Conservation (phyloP, 306 rosid species). For the Boehmeria nivea region DNA sequence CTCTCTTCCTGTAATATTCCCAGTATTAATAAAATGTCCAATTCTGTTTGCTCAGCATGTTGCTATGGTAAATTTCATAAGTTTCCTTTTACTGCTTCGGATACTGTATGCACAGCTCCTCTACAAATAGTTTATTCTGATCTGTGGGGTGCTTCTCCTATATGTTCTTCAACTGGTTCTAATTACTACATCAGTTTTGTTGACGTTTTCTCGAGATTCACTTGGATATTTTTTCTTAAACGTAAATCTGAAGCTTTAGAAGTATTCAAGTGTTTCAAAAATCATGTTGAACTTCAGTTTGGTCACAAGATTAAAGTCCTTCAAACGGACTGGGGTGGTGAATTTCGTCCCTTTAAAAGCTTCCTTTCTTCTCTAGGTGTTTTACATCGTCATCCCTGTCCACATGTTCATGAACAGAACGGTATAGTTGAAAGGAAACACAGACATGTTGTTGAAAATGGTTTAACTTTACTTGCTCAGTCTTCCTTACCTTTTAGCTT, state of each 20-base stretch:
- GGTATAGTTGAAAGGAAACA: conserved; percentile 13
- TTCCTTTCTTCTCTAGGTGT: background rate
- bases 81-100: background rate
- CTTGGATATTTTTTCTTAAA: background rate
- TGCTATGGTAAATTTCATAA: background rate
- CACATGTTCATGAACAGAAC: background rate
- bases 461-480: background rate
- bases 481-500: background rate
- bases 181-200: background rate
- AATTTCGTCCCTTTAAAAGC: background rate
- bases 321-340: background rate
- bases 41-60: background rate
- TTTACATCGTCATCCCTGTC: background rate
- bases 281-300: background rate
- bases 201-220: background rate
- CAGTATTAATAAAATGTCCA: background rate
- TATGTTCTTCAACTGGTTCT: background rate
- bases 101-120: background rate
- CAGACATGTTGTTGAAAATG: background rate
- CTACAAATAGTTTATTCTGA: background rate
- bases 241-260: background rate
- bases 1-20: background rate
- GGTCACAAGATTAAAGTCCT: background rate
- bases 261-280: background rate
- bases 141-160: background rate